Evolutionary conservation across 495 filamentous ascomycete species (phyloP), one percentile per base, ranked within the genome.

Genomic region (Talaromyces liani): DNA sequence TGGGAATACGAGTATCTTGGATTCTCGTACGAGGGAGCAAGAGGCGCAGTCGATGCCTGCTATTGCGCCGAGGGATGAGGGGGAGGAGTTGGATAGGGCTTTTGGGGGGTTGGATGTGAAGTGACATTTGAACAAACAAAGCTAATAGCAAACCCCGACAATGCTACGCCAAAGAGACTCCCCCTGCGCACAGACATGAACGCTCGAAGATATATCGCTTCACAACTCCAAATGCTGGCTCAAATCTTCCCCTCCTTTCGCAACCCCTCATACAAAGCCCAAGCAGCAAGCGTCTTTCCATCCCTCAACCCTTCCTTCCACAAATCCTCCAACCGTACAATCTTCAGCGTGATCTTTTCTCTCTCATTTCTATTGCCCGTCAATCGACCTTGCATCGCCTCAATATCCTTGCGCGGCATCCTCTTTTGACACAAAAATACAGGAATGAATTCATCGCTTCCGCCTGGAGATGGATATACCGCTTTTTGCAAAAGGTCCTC

Each of bases 81-180:
- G 91, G 4, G 90, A 88, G 65, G 90, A 96, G 74, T 72, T 98
- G 65, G 93, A 98, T 79, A 77, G 91, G 65, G 92, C 88, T 51
- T 98, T 97, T 84, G 93, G 93, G 1, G 84, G 83, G 29, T 73
- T 92, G 72, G 80, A 66, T 57, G 60, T 80, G 70, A 77, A 79
- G 75, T 80, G 73, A 79, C 9, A 57, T 60, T 22, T 14, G 18
- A 31, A 16, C 22, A n/a, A 27, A 18, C n/a, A 6, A 36, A 58
- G 56, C n/a, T 55, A 55, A 25, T 20, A 25, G 2, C 25, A 55
- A 55, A 54, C 49, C 51, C 22, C 41, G n/a, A 10, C 2, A 18
- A 45, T 45, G 14, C 45, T 49, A 49, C 45, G 45, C 18, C 49
- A 53, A 53, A 10, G 49, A 41, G 36, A 39, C 12, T 29, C 47